phyloP scores from a whole-genome alignment of 2,329 filamentous ascomycete species.

The Hypoxylon sp. region DNA sequence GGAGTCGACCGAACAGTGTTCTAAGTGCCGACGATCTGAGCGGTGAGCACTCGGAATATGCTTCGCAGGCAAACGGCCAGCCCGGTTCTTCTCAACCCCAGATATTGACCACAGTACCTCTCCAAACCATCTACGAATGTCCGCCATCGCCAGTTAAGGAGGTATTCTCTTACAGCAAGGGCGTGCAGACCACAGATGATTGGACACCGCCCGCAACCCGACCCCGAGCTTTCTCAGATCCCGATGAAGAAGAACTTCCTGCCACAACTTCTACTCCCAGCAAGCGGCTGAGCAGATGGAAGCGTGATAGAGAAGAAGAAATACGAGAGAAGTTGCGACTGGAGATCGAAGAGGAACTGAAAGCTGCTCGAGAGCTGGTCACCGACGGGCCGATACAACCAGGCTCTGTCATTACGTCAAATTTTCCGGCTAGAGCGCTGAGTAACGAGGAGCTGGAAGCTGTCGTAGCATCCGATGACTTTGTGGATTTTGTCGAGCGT shows the following conservation, averaged over 20 bases:
- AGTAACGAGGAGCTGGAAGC: conserved; percentile 88
- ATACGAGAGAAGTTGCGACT: conserved; percentile 84
- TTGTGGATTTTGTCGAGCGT: conserved; percentile 93
- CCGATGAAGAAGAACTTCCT: conserved; percentile 71
- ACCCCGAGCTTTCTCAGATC: conserved; percentile 67
- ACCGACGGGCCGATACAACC: conserved; percentile 63
- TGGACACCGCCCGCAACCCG: conserved; percentile 70
- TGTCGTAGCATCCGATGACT: conserved; percentile 91
- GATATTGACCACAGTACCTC: conserved; percentile 77
- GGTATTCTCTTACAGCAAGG: conserved; percentile 96
- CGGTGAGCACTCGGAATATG: conserved; percentile 75
- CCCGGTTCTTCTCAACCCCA: conserved; percentile 64
- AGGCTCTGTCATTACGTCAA: conserved; percentile 59
- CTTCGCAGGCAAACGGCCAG: conserved; percentile 60
- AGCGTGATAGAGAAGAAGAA: conserved; percentile 88
- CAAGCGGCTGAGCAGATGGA: conserved; percentile 82
- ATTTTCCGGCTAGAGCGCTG: conserved; percentile 84
- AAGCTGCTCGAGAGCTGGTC: conserved; percentile 73
- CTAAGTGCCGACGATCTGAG: conserved; percentile 85
- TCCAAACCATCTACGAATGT: conserved; percentile 84
- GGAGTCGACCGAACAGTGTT: conserved; percentile 87
- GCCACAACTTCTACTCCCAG: conserved; percentile 69
- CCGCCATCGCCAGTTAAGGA: conserved; percentile 82
- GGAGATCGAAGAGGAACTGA: conserved; percentile 94
- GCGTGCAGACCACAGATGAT: conserved; percentile 87